Evolutionary conservation across 768 basidiomycete genomes (phyloP).

Genomic region (Lactarius hatsudake): DNA sequence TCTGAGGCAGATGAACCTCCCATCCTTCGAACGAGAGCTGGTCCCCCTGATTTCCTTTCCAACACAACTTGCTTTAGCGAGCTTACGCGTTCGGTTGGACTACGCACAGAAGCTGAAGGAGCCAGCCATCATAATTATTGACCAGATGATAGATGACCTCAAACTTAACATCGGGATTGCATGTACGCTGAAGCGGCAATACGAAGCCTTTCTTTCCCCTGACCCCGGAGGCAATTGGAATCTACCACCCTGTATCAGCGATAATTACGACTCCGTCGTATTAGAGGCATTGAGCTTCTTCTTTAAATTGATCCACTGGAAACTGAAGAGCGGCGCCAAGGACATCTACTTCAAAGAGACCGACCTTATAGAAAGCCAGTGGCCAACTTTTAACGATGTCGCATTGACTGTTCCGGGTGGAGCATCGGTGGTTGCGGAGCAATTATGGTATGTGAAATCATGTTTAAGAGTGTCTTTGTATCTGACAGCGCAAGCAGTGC

Average conservation of each 20-base stretch:
- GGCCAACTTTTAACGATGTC: slow-evolving; percentile 92
- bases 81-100: slow-evolving; percentile 83
- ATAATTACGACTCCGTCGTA: slow-evolving; percentile 88
- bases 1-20: slow-evolving; percentile 87
- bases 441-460: slow-evolving; percentile 70
- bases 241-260: slow-evolving; percentile 81
- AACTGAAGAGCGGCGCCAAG: slow-evolving; percentile 88
- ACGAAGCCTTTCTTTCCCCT: slow-evolving; percentile 85
- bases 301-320: slow-evolving; percentile 94
- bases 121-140: slow-evolving; percentile 85
- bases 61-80: slow-evolving; percentile 89
- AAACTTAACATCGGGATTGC: slow-evolving; percentile 89
- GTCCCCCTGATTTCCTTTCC: slow-evolving; percentile 95
- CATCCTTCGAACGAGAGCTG: slow-evolving; percentile 85
- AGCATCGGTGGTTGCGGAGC: slow-evolving; percentile 89
- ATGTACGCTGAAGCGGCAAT: slow-evolving; percentile 93
- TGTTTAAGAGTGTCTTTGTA: neutral
- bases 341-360: slow-evolving; percentile 97
- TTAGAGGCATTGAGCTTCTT: slow-evolving; percentile 84
- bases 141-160: slow-evolving; percentile 91
- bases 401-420: slow-evolving; percentile 85
- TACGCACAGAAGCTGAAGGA: slow-evolving; percentile 86
- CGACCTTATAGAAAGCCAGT: slow-evolving; percentile 94
- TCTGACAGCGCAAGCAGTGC: slow-evolving; percentile 49
- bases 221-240: slow-evolving; percentile 88